A percentile compares a stretch with the other conserved stretches of the same genome.
These are phyloP conservation scores for Spiraea crenata DNA, from an alignment of 331 rosid species.

Conservation along the genomic window DNA sequence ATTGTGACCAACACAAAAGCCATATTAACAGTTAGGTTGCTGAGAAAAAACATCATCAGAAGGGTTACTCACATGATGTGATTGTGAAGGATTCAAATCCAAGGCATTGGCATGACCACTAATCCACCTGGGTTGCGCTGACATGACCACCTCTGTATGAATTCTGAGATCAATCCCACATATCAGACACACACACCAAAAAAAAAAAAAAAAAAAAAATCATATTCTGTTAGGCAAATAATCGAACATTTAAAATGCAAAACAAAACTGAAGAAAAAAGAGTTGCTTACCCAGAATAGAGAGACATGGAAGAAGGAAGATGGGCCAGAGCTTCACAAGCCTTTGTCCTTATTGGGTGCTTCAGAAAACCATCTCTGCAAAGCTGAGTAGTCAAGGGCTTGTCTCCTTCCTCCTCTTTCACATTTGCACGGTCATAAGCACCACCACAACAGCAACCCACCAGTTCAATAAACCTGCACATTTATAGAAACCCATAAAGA, in stretches of 20 bases:
- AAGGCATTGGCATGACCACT: slow-evolving; percentile 25
- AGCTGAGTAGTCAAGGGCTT: slow-evolving; percentile 10
- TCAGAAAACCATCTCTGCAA: slow-evolving; percentile 55
- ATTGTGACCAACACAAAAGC: slow-evolving; percentile 1
- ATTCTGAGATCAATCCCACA: slow-evolving; percentile 38
- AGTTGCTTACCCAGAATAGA: slow-evolving; percentile 51
- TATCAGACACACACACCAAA: too few relatives aligned
- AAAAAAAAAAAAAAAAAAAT: neutral
- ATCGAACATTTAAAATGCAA: neutral
- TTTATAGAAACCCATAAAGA: neutral
- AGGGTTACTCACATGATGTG: slow-evolving; percentile 25
- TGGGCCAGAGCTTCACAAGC: slow-evolving; percentile 68
- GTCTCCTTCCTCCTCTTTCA: slow-evolving; percentile 43
- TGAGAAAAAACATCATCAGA: neutral
- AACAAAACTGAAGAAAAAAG: slow-evolving; percentile 4
- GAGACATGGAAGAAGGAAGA: slow-evolving; percentile 61
- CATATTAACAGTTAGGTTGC: slow-evolving; percentile 1
- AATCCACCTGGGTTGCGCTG: slow-evolving; percentile 74
- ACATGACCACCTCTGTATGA: slow-evolving; percentile 77
- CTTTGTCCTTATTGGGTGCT: slow-evolving; percentile 56
- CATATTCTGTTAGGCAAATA: neutral
- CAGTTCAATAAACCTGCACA: slow-evolving; percentile 64
- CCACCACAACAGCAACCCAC: slow-evolving; percentile 77
- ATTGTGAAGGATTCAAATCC: slow-evolving; percentile 33
- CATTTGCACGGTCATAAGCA: slow-evolving; percentile 15